Base-by-base conservation (phyloP, 352 stramenopile species). In the Phytophthora colocasiae region DNA sequence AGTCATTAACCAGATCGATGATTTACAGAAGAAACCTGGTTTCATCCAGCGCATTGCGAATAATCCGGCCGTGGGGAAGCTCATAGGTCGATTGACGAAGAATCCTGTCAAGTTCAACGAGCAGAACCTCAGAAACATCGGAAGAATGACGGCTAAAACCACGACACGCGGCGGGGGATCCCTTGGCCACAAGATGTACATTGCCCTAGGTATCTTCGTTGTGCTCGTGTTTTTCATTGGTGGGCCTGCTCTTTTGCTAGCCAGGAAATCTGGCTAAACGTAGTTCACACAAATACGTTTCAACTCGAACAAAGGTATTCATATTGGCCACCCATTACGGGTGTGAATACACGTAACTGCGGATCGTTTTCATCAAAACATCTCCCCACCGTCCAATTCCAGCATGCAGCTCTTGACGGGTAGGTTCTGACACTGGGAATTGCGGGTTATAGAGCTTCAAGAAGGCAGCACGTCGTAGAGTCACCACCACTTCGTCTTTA, bases 341-440 rank as follows among this genome's bases (percentile, higher is more conserved):
- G 7, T 43, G 38, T 43, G 38, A 43, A 43, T 75, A 76, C 38
- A 78, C 38, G 26, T 63, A 69, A 3, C 53, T 56, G 8, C 70
- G 73, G 36, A 81, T 73, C 2, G 51, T 58, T 24, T 75, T 67
- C 34, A 79, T 57, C 55, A 79, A 66, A 4, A 75, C 66, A 27
- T 75, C 55, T 2, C 54, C 66, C 70, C 70, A 79, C 0, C 52
- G 48, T 14, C 46, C 59, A 31, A 77, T 75, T 5, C 67, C 59
- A 2, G 54, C 59, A 11, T 70, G 66, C 29, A 79, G 26, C 19
- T 69, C 62, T 32, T 70, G 57, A 6, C 38, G 44, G 2, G 50
- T 39, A 19, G 44, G 15, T 19, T 58, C 17, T 4, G 58, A 49
- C 10, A 79, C 1, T 3, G 46, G 39, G n/a, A 81, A 77, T 44